Conservation (phyloP, 306 rosid genomes). For the Sphenostylis stenocarpa region DNA sequence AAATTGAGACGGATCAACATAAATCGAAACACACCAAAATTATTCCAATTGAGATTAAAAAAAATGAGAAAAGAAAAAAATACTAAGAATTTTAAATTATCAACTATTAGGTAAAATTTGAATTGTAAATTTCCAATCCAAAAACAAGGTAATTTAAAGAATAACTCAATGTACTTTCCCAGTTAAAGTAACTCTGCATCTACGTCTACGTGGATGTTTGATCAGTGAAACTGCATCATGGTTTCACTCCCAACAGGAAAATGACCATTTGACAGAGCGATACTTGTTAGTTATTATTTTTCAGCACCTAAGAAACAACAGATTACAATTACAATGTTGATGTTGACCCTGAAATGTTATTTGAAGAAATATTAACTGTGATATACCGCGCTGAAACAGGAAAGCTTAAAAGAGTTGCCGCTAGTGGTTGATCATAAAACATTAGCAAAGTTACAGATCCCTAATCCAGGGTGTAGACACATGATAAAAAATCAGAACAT, state of each 20-base stretch:
- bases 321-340: not conserved
- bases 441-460: not conserved
- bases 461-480: not conserved
- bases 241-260: not conserved
- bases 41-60: too few species aligned
- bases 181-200: too few species aligned
- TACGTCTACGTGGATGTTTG: too few species aligned
- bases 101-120: too few species aligned
- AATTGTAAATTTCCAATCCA: too few species aligned
- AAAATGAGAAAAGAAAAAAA: too few species aligned
- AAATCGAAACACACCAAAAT: too few species aligned
- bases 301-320: not conserved
- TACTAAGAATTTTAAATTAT: too few species aligned
- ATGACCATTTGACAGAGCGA: not conserved
- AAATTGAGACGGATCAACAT: too few species aligned
- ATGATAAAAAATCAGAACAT: not conserved
- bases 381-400: not conserved
- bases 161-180: too few species aligned
- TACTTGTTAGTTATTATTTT: not conserved
- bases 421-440: not conserved
- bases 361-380: not conserved
- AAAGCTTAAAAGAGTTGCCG: not conserved
- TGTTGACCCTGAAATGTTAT: not conserved
- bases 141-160: too few species aligned
- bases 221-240: not conserved